Conservation (phyloP, 2,329 filamentous ascomycete genomes). For the Hymenoscyphus occultus region DNA sequence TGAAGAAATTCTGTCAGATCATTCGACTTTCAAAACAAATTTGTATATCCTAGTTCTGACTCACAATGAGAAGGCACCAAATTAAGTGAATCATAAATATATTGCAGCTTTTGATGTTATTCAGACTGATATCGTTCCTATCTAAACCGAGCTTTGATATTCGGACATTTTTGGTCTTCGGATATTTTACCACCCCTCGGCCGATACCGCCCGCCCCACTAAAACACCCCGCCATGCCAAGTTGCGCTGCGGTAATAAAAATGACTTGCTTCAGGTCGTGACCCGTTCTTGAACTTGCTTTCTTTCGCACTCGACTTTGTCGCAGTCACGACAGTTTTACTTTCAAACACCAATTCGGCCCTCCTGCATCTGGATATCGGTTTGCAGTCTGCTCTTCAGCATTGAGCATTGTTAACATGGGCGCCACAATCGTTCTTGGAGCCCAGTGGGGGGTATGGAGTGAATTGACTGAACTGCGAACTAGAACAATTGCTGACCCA, state of each 20-base stretch:
- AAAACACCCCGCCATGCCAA: not conserved
- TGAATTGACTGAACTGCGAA: not conserved
- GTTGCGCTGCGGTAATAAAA: not conserved
- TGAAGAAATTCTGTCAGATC: too few species aligned
- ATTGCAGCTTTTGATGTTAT: not conserved
- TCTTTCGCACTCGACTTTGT: conserved; percentile 9
- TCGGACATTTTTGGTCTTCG: not conserved
- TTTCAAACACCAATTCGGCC: not conserved
- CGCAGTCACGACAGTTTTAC: conserved; percentile 10
- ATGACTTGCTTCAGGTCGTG: not conserved
- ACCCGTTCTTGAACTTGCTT: conserved; percentile 7
- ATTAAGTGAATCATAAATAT: conserved; percentile 1
- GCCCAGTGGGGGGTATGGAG: conserved; percentile 50
- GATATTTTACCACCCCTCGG: not conserved
- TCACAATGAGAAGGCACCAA: not conserved
- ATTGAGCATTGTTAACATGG: conserved; percentile 7
- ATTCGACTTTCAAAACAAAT: too few species aligned
- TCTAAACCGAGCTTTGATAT: not conserved
- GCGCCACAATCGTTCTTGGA: conserved; percentile 52
- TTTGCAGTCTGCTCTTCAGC: not conserved
- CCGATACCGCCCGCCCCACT: not conserved
- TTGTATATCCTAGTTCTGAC: too few species aligned
- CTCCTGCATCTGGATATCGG: not conserved
- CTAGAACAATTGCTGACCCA: not conserved
- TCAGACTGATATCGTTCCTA: not conserved